These are phyloP conservation scores for Kazachstania sp. DNA, from an alignment of 1,139 yeast species.

Conservation along the genomic window DNA sequence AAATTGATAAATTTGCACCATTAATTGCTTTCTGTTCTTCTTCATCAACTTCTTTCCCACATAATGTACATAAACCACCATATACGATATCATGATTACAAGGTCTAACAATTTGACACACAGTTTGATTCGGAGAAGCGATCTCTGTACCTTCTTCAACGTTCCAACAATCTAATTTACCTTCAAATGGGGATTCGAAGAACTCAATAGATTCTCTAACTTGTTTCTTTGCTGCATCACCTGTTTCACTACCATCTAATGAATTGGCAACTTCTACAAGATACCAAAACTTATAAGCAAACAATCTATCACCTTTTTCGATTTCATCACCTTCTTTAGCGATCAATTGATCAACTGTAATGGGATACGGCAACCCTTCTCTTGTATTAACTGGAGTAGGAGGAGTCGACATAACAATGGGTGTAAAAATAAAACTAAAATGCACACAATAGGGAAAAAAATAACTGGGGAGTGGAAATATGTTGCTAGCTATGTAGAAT, in stretches of 20 bases:
- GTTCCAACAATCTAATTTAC: conserved; percentile 46
- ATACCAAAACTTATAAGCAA: conserved; percentile 31
- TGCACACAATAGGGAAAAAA: background rate
- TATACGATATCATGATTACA: conserved; percentile 94
- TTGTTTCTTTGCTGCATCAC: conserved; percentile 11
- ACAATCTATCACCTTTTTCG: conserved; percentile 26
- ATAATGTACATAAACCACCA: conserved; percentile 90
- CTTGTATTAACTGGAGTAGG: conserved; percentile 29
- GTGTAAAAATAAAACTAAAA: background rate
- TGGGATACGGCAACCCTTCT: conserved; percentile 30
- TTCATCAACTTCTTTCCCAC: conserved; percentile 81
- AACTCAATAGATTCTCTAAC: conserved; percentile 27
- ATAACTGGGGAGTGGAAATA: background rate
- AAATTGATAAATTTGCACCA: conserved; percentile 65
- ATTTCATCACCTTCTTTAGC: conserved; percentile 23
- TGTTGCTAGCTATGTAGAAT: background rate
- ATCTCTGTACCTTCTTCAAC: conserved; percentile 56
- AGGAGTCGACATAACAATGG: conserved; percentile 12
- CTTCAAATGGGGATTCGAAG: conserved; percentile 79
- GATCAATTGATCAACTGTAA: conserved; percentile 27
- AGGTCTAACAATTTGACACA: conserved; percentile 63
- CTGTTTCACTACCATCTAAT: conserved; percentile 11
- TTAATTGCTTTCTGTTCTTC: conserved; percentile 43
- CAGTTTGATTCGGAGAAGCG: conserved; percentile 39
- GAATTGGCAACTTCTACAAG: conserved; percentile 27